A percentile compares a stretch with the other conserved stretches of the same genome.
Evolutionary conservation across 83 land plant species (phyloP).

Genomic region (Picea mariana): DNA sequence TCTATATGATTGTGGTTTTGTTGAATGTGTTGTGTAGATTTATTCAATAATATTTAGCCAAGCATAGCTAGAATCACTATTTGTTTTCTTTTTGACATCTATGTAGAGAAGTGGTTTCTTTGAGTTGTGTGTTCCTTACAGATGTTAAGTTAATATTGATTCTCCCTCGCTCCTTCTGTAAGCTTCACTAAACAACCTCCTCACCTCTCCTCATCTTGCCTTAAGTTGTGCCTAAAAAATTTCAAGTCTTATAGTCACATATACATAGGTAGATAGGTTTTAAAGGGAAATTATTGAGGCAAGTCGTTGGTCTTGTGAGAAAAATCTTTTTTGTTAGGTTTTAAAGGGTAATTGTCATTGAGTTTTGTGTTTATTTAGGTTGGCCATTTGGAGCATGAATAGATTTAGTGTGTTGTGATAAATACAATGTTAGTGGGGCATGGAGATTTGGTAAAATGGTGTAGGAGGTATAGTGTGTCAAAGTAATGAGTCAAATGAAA

Average conservation of each 20-base stretch:
- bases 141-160: slow-evolving; percentile 30
- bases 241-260: not conserved
- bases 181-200: slow-evolving; percentile 30
- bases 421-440: not conserved
- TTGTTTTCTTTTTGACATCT: not conserved
- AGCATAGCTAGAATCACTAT: not conserved
- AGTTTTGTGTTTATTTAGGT: not conserved
- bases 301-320: too few species aligned
- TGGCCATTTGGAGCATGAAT: not conserved
- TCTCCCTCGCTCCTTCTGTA: slow-evolving; percentile 30
- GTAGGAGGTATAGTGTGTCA: too few species aligned
- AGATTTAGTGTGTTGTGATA: not conserved
- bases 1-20: slow-evolving; percentile 42
- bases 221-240: not conserved
- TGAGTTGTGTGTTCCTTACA: slow-evolving; percentile 17
- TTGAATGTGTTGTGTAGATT: slow-evolving; percentile 58
- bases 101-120: not conserved
- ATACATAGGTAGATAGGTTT: too few species aligned
- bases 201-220: not conserved
- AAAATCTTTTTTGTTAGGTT: too few species aligned
- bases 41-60: slow-evolving; percentile 35
- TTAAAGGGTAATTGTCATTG: not conserved
- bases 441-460: slow-evolving; percentile 20
- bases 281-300: not conserved
- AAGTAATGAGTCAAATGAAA: slow-evolving; percentile 73